Evolutionary conservation across 345 rosid genomes (phyloP).

Genomic region (Eucalyptus melliodora): DNA sequence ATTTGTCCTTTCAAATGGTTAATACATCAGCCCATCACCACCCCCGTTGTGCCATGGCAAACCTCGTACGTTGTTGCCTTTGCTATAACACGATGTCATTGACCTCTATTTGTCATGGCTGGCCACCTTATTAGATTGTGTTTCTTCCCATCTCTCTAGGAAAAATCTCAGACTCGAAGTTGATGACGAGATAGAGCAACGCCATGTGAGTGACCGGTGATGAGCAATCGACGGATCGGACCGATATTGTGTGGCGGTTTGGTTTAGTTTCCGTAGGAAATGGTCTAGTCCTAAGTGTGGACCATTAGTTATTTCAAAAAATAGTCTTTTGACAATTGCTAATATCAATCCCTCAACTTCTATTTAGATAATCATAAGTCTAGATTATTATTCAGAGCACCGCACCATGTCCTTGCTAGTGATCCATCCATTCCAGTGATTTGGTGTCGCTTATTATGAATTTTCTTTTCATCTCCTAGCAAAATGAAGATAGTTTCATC

Average conservation of each 20-base stretch:
- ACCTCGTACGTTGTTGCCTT: neutral
- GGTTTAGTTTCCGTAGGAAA: too few relatives aligned
- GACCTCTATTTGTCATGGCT: neutral
- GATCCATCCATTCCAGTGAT: neutral
- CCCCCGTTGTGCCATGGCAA: neutral
- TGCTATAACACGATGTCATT: neutral
- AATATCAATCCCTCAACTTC: neutral
- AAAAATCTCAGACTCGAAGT: neutral
- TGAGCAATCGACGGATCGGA: neutral
- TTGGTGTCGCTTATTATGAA: neutral
- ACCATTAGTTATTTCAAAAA: too few relatives aligned
- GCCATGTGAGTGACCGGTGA: neutral
- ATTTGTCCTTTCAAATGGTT: neutral
- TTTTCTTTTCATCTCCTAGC: neutral
- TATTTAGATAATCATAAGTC: neutral
- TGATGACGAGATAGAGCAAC: neutral
- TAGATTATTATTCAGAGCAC: neutral
- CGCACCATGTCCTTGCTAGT: neutral
- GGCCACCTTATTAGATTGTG: neutral
- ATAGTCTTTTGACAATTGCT: neutral
- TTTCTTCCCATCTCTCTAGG: neutral
- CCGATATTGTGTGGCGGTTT: neutral
- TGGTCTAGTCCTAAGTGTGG: neutral
- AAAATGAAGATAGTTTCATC: neutral
- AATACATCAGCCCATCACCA: neutral